Conservation (phyloP, 164 flowering plant genomes). For the Euptelea pleiosperma region DNA sequence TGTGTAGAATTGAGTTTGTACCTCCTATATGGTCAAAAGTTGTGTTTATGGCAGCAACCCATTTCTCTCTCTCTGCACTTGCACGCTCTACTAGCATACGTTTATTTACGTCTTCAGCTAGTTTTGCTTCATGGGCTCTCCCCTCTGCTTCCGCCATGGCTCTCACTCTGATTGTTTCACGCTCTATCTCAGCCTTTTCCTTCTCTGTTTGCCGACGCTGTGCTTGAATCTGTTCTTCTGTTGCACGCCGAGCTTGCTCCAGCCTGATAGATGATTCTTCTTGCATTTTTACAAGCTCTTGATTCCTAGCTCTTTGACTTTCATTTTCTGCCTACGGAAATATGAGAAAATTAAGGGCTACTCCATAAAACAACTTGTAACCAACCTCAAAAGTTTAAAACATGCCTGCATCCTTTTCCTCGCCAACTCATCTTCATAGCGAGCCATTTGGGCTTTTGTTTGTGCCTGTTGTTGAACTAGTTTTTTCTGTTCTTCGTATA, state of each 20-base stretch:
- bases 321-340: constrained; percentile 78
- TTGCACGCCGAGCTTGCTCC: constrained; percentile 77
- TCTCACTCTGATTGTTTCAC: constrained; percentile 74
- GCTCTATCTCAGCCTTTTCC: constrained; percentile 83
- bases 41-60: constrained; percentile 89
- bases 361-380: not conserved
- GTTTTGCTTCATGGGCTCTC: constrained; percentile 86
- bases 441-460: constrained; percentile 79
- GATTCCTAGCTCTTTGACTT: constrained; percentile 69
- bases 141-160: constrained; percentile 96
- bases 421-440: constrained; percentile 86
- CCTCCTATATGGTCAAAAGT: constrained; percentile 94
- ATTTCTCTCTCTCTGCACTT: constrained; percentile 78
- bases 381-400: constrained; percentile 3
- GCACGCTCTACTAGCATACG: constrained; percentile 71
- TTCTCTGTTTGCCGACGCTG: constrained; percentile 83
- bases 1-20: constrained; percentile 23
- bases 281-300: constrained; percentile 90
- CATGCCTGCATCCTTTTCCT: constrained; percentile 91
- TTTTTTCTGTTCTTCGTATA: constrained; percentile 79
- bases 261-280: constrained; percentile 79
- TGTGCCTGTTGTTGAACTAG: constrained; percentile 78
- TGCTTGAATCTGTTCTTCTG: constrained; percentile 92
- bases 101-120: constrained; percentile 78
- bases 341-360: constrained; percentile 1